Conservation (phyloP, 345 rosid genomes). For the Pistacia vera region DNA sequence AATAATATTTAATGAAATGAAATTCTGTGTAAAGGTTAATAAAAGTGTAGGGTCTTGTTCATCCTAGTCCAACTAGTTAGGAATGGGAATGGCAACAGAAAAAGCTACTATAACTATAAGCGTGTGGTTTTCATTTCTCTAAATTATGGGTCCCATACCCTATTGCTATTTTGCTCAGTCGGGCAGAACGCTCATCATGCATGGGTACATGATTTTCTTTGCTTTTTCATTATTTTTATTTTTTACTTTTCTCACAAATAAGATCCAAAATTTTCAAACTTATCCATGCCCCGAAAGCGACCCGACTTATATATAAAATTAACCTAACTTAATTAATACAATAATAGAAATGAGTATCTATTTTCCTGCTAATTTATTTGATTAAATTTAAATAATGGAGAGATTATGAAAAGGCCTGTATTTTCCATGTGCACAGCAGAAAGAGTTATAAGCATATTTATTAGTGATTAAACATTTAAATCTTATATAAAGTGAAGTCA, state of each 20-base stretch:
- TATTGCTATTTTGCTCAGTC: slow-evolving; percentile 17
- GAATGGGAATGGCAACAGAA: slow-evolving; percentile 1
- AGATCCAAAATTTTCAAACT: neutral
- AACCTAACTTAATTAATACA: too few species aligned
- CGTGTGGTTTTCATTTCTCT: slow-evolving; percentile 30
- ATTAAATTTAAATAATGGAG: too few species aligned
- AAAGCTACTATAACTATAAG: neutral
- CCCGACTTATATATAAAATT: too few species aligned
- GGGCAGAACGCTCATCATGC: neutral
- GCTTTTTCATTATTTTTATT: neutral
- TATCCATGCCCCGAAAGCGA: neutral
- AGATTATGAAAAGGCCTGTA: too few species aligned
- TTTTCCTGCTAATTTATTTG: too few species aligned
- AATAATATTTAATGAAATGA: neutral
- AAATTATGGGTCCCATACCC: slow-evolving; percentile 29
- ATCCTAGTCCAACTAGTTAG: slow-evolving; percentile 19
- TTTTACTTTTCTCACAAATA: neutral
- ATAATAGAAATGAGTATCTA: too few species aligned
- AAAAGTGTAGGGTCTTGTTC: neutral
- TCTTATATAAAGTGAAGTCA: neutral
- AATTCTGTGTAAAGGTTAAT: slow-evolving; percentile 1
- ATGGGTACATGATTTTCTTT: slow-evolving; percentile 10
- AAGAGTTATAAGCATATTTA: neutral
- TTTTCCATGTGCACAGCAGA: neutral
- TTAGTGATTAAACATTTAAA: neutral